Percentiles rank a stretch among this genome's conserved stretches.
Evolutionary conservation across 202 grass and related monocot genomes (phyloP).

Genomic region (Zoysia matrella): DNA sequence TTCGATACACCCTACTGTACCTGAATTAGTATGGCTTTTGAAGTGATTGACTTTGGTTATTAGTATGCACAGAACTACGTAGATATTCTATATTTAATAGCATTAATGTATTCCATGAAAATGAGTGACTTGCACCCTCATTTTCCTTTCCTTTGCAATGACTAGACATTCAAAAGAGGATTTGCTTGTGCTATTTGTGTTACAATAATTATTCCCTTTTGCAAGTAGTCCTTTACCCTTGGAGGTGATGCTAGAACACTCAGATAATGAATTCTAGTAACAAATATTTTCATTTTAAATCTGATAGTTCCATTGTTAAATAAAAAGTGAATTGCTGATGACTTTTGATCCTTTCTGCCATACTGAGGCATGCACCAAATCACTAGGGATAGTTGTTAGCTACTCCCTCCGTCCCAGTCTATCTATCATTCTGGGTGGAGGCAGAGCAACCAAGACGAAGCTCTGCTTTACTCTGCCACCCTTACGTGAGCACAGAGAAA

Average conservation of each 20-base stretch:
- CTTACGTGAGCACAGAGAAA: no score
- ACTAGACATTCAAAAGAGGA: not conserved
- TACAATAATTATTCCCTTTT: not conserved
- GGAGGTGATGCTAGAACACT: not conserved
- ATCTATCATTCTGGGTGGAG: no score
- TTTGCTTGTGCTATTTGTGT: not conserved
- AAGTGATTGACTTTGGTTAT: not conserved
- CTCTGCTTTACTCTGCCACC: no score
- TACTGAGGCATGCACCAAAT: not conserved
- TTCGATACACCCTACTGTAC: not conserved
- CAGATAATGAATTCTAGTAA: not conserved
- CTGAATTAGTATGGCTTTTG: not conserved
- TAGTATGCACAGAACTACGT: not conserved
- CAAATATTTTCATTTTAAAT: no score
- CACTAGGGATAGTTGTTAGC: no score
- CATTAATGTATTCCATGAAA: not conserved
- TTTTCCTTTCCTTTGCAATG: not conserved
- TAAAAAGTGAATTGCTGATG: not conserved
- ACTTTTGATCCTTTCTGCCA: not conserved
- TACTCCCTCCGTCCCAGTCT: no score
- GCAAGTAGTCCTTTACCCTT: conserved; percentile 3
- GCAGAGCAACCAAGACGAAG: no score
- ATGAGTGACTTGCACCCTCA: not conserved
- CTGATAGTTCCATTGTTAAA: no score
- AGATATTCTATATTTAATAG: not conserved